Evolutionary conservation across 2,329 filamentous ascomycete genomes (phyloP).

Genomic region (Chrysoporthe deuterocubensis): DNA sequence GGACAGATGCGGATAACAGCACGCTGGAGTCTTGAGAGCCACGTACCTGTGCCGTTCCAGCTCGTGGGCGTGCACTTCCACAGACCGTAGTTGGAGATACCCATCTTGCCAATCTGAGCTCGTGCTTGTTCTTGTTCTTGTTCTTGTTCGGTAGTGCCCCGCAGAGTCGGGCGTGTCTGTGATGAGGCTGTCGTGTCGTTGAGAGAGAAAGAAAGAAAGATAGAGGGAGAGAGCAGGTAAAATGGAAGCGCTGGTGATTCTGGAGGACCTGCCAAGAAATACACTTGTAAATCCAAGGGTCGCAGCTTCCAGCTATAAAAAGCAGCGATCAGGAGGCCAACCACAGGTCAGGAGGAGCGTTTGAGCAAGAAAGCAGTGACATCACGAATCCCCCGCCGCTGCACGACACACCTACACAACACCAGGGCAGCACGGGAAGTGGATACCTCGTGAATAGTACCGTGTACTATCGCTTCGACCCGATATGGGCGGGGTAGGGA

Average conservation of each 20-base stretch:
- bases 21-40: background rate
- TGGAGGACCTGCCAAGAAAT: too few species aligned
- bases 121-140: background rate
- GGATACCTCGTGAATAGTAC: background rate
- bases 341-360: background rate
- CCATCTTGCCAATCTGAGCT: slow-evolving; percentile 25
- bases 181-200: too few species aligned
- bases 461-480: too few species aligned
- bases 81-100: slow-evolving; percentile 32
- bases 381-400: background rate
- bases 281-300: too few species aligned
- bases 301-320: background rate
- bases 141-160: background rate
- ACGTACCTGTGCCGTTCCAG: slow-evolving; percentile 28
- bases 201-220: too few species aligned
- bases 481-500: background rate
- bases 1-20: background rate
- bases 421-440: background rate
- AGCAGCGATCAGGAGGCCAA: background rate
- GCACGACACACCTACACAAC: background rate
- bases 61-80: slow-evolving; percentile 31
- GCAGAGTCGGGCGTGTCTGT: background rate
- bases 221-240: too few species aligned
- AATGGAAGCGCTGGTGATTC: too few species aligned
- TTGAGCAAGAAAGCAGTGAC: background rate